These are phyloP conservation scores for Verruconis gallopava DNA, from an alignment of 2,329 filamentous ascomycete genomes.

Conservation along the genomic window DNA sequence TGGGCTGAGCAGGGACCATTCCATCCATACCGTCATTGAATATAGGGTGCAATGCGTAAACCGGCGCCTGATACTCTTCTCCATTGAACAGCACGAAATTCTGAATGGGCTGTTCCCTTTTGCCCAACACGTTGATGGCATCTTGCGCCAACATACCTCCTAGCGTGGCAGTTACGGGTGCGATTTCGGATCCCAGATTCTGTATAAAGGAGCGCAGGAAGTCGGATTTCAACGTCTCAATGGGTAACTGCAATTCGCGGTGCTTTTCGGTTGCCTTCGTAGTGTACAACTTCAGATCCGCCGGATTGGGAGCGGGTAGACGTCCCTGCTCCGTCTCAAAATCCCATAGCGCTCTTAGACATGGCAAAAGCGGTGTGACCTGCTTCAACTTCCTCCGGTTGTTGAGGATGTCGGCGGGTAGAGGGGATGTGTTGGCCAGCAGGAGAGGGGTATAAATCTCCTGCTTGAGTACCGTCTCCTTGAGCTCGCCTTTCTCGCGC, in stretches of 20 bases:
- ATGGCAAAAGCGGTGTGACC: slow-evolving; percentile 75
- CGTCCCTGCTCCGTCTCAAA: slow-evolving; percentile 46
- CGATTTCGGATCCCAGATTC: slow-evolving; percentile 72
- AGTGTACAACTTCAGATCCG: slow-evolving; percentile 44
- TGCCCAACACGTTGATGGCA: slow-evolving; percentile 88
- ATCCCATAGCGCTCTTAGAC: slow-evolving; percentile 80
- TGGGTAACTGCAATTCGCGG: slow-evolving; percentile 42
- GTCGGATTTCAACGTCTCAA: slow-evolving; percentile 35
- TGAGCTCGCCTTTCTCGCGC: slow-evolving; percentile 50
- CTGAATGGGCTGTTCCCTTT: slow-evolving; percentile 87
- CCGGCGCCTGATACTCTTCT: slow-evolving; percentile 33
- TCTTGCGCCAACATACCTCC: slow-evolving; percentile 89
- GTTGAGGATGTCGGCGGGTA: slow-evolving; percentile 54
- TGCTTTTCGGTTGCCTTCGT: slow-evolving; percentile 66
- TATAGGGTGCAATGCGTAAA: slow-evolving; percentile 9
- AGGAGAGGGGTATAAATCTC: slow-evolving; percentile 82
- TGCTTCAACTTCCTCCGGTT: slow-evolving; percentile 55
- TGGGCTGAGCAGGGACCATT: background rate
- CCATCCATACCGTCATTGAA: slow-evolving; percentile 8
- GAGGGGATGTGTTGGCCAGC: slow-evolving; percentile 65
- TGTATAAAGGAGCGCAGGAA: slow-evolving; percentile 76
- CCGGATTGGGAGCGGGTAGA: slow-evolving; percentile 21
- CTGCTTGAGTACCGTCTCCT: slow-evolving; percentile 82
- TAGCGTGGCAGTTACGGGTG: slow-evolving; percentile 76
- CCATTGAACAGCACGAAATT: slow-evolving; percentile 91